Evolutionary conservation across 768 basidiomycete species (phyloP).

Genomic region (Hygrocybe coccinea): DNA sequence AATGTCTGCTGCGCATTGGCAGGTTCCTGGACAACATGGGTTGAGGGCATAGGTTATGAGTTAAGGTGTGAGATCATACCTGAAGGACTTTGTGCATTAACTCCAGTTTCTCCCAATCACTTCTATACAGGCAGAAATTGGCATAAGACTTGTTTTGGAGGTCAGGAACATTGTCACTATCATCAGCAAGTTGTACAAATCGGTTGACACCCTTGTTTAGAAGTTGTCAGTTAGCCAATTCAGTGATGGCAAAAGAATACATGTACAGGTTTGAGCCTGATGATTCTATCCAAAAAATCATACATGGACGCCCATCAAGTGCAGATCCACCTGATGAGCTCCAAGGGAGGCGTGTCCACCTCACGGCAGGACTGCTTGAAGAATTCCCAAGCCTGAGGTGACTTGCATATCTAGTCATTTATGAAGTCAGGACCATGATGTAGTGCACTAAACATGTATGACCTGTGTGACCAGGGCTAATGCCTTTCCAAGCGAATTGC

Average conservation of each 20-base stretch:
- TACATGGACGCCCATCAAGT: slow-evolving; percentile 17
- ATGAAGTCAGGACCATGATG: too few species aligned
- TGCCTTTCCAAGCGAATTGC: too few species aligned
- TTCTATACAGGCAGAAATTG: slow-evolving; percentile 9
- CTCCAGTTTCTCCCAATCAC: slow-evolving; percentile 12
- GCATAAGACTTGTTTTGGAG: slow-evolving; percentile 12
- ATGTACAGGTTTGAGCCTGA: not conserved
- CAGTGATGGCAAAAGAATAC: not conserved
- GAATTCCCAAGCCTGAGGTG: slow-evolving; percentile 14
- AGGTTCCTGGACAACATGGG: slow-evolving; percentile 11
- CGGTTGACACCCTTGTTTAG: slow-evolving; percentile 8
- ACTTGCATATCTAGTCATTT: too few species aligned
- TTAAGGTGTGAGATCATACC: slow-evolving; percentile 4
- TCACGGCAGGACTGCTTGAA: slow-evolving; percentile 10
- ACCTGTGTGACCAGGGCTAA: too few species aligned
- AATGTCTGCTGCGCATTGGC: slow-evolving; percentile 14
- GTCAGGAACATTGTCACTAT: slow-evolving; percentile 14
- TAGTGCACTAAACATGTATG: too few species aligned
- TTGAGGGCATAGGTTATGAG: slow-evolving; percentile 11
- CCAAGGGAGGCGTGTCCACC: slow-evolving; percentile 1
- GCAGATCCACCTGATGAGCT: slow-evolving; percentile 14
- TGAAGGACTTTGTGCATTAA: slow-evolving; percentile 15
- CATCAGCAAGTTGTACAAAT: slow-evolving; percentile 15
- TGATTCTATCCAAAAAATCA: slow-evolving; percentile 10
- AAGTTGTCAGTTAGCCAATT: not conserved